Evolutionary conservation across 2,329 filamentous ascomycete genomes (phyloP), one percentile per base, ranked within the genome.

Genomic region (Sphaerulina vaccinii): DNA sequence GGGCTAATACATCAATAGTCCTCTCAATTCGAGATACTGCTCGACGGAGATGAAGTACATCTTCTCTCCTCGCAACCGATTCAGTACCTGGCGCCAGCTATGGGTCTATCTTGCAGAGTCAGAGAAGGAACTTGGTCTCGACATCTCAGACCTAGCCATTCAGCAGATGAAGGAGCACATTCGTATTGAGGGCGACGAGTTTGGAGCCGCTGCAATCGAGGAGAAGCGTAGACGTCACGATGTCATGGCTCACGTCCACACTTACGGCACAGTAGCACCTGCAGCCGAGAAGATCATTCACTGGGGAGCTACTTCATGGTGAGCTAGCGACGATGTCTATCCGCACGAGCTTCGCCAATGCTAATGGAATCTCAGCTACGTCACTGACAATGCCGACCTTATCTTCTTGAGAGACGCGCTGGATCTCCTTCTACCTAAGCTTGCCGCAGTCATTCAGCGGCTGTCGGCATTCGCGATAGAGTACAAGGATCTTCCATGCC

Each of bases 81-180:
- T 85, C 70, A 85, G 82, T 36, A 90, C 84, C 49, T 95, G 90
- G 90, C 83, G 90, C 58, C 80, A 88, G 68, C 82, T 96, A 15
- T 96, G 91, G 91, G 75, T 92, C 38, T 84, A 80, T 73, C 85
- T 96, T 9, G 90, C 90, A 19, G 86, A 95, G 76, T 78, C 81
- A 8, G 86, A 96, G 76, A 85, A 84, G 69, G 86, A 91, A 70
- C 80, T 95, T 2, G 90, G 90, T 2, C 80, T 95, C 40, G 75
- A 73, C 38, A 91, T 96, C 67, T 84, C 81, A 11, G 80, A 82
- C n/a, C 79, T 91, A 35, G 76, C 75, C 1, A 69, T 78, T 48
- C 56, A 66, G 50, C 73, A 78, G 65, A 72, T 79, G 70, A 70
- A 72, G 53, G 67, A 68, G 37, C 68, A 77, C 56, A 62, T 73